Conservation (phyloP, 164 flowering plant genomes). For the Annona cherimola region DNA sequence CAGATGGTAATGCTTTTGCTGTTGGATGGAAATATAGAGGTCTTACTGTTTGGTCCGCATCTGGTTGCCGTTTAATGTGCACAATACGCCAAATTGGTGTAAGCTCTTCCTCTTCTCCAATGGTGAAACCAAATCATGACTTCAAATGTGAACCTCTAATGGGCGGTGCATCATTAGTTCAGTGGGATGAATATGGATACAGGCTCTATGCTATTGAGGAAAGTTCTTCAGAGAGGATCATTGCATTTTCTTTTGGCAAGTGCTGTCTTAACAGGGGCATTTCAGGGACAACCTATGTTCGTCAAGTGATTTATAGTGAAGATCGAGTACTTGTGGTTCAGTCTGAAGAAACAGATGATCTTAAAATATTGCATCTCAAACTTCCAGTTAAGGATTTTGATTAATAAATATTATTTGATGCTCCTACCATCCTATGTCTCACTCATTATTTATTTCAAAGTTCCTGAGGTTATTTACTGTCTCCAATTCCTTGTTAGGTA, state of each 20-base stretch:
- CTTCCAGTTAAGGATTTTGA: slow-evolving; percentile 78
- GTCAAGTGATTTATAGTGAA: slow-evolving; percentile 93
- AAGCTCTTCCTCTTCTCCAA: slow-evolving; percentile 84
- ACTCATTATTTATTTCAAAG: background rate
- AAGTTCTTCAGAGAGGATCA: slow-evolving; percentile 68
- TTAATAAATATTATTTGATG: slow-evolving; percentile 7
- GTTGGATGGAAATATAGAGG: slow-evolving; percentile 98
- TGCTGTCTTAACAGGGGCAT: slow-evolving; percentile 91
- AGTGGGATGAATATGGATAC: slow-evolving; percentile 98
- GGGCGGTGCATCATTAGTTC: slow-evolving; percentile 75
- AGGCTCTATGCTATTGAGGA: slow-evolving; percentile 86
- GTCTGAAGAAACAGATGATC: slow-evolving; percentile 89
- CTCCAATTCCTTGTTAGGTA: slow-evolving; percentile 39
- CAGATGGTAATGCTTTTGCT: slow-evolving; percentile 95
- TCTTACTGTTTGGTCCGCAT: slow-evolving; percentile 92
- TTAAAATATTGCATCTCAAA: slow-evolving; percentile 75
- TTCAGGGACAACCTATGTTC: slow-evolving; percentile 73
- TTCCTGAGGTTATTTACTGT: slow-evolving; percentile 16
- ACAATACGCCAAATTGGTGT: slow-evolving; percentile 91
- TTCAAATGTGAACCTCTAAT: slow-evolving; percentile 80
- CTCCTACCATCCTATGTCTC: background rate
- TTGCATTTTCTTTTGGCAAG: slow-evolving; percentile 92
- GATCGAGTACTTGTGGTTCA: slow-evolving; percentile 90
- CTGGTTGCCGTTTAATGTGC: slow-evolving; percentile 98
- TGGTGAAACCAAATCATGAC: slow-evolving; percentile 63